phyloP scores from a whole-genome alignment of 345 rosid species.

The Angophora floribunda region DNA sequence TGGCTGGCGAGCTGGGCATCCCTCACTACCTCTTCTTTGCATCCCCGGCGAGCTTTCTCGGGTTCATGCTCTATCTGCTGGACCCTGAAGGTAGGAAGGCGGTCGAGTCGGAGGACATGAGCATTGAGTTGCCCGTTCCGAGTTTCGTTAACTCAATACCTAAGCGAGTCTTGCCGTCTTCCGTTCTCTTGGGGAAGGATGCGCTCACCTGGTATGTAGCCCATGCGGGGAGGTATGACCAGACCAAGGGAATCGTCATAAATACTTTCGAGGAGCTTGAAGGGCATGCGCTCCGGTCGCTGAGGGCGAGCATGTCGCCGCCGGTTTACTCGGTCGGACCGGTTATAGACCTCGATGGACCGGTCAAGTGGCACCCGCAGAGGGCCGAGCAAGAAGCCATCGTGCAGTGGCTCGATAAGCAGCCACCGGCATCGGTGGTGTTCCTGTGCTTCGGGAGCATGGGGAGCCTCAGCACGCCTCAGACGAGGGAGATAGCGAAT shows the following conservation, averaged over 20 bases:
- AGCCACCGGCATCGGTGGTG: constrained; percentile 13
- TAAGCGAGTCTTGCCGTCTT: constrained; percentile 3
- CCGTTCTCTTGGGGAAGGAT: constrained; percentile 7
- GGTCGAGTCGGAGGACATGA: constrained; percentile 7
- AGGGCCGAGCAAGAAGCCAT: not conserved
- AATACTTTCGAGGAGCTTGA: constrained; percentile 29
- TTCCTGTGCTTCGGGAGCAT: constrained; percentile 23
- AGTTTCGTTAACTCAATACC: constrained; percentile 16
- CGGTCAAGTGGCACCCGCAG: constrained; percentile 13
- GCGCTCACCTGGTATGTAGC: constrained; percentile 3
- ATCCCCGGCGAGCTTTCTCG: constrained; percentile 23
- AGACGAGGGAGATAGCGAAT: constrained; percentile 5
- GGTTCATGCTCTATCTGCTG: constrained; percentile 15
- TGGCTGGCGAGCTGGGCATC: constrained; percentile 16
- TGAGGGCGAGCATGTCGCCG: not conserved
- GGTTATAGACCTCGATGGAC: constrained; percentile 10
- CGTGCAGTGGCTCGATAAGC: constrained; percentile 17
- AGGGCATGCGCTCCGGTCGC: constrained; percentile 3
- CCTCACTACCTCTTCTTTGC: constrained; percentile 22
- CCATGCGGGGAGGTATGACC: constrained; percentile 8
- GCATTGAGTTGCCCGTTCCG: constrained; percentile 7
- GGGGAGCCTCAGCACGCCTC: constrained; percentile 9
- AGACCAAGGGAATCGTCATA: constrained; percentile 11
- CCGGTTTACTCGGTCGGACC: constrained; percentile 18
- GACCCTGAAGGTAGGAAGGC: constrained; percentile 1